Evolutionary conservation across 192 early-diverging fungal species (phyloP).

Genomic region (Coemansia sp.): DNA sequence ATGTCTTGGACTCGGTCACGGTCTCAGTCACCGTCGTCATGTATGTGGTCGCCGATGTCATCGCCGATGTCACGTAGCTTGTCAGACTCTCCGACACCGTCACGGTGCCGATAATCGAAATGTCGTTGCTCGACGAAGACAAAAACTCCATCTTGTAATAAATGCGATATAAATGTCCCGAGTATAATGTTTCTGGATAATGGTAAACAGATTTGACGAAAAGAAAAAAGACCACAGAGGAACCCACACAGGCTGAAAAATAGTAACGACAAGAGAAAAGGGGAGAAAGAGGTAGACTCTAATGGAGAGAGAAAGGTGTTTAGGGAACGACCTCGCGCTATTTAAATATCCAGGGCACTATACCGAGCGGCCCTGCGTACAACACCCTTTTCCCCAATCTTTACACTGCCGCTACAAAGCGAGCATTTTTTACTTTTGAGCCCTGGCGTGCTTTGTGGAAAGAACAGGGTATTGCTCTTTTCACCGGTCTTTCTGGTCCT

Average conservation of each 20-base stretch:
- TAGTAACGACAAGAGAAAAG: background rate
- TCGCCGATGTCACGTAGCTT: background rate
- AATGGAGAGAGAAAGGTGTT: background rate
- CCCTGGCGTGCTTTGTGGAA: no score
- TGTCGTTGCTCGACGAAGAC: background rate
- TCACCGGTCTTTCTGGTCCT: no score
- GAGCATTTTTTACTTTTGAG: no score
- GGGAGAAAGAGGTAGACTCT: background rate
- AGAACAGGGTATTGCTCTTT: no score
- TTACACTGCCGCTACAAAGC: no score
- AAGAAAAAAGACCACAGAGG: background rate
- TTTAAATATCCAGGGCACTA: background rate
- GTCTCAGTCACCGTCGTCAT: conserved; percentile 31
- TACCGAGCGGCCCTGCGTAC: no score
- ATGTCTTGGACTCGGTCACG: conserved; percentile 1
- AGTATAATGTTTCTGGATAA: no score
- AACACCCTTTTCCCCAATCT: no score
- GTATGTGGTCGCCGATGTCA: conserved; percentile 9
- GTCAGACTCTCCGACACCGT: conserved; percentile 17
- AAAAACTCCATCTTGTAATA: background rate
- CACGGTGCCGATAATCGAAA: conserved; percentile 15
- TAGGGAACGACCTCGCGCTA: background rate
- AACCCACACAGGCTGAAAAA: background rate
- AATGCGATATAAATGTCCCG: background rate
- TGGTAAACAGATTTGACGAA: no score